Evolutionary conservation across 768 basidiomycete species (phyloP).

Genomic region (Cubamyces sp.): DNA sequence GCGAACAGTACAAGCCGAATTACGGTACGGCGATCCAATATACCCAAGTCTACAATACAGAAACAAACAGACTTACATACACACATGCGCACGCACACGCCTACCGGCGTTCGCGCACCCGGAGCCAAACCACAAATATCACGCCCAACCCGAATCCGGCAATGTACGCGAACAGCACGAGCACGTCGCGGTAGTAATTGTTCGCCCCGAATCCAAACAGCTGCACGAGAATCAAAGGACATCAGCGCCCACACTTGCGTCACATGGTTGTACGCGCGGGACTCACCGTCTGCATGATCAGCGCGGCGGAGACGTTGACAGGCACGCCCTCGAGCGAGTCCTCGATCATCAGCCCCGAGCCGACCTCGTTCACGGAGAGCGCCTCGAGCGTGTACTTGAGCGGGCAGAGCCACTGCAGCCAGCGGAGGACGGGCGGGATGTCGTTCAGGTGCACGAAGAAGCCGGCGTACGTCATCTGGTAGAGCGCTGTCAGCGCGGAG

Average conservation of each 20-base stretch:
- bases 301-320: slow-evolving; percentile 72
- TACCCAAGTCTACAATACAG: no score
- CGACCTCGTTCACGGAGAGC: slow-evolving; percentile 89
- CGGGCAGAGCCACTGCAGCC: slow-evolving; percentile 91
- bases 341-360: slow-evolving; percentile 81
- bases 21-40: background rate
- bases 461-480: slow-evolving; percentile 88
- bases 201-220: slow-evolving; percentile 85
- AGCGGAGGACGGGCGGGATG: slow-evolving; percentile 90
- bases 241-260: background rate
- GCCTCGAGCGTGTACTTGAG: slow-evolving; percentile 87
- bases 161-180: slow-evolving; percentile 86
- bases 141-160: slow-evolving; percentile 75
- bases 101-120: slow-evolving; percentile 70
- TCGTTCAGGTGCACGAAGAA: slow-evolving; percentile 88
- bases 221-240: slow-evolving; percentile 38
- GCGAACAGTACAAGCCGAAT: no score
- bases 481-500: slow-evolving; percentile 73
- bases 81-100: background rate
- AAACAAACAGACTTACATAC: background rate
- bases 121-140: slow-evolving; percentile 77
- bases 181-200: slow-evolving; percentile 88
- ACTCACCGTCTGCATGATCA: slow-evolving; percentile 86
- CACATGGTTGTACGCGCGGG: background rate
- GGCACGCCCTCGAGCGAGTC: slow-evolving; percentile 84